Evolutionary conservation across 139 green algal genomes (phyloP).

Genomic region (Chlorella sp.): DNA sequence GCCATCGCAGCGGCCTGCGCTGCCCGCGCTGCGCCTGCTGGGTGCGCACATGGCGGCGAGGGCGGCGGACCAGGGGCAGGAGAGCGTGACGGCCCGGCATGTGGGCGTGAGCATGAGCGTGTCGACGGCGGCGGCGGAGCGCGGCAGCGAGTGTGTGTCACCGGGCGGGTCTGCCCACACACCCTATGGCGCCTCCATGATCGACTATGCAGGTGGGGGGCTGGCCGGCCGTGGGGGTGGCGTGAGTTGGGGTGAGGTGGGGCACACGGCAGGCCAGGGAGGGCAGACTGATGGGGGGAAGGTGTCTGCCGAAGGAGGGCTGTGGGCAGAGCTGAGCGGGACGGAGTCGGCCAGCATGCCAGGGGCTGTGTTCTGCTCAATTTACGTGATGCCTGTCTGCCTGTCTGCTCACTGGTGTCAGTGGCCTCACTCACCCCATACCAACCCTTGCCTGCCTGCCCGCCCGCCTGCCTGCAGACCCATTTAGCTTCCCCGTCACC

Average conservation of each 20-base stretch:
- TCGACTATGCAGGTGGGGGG: slow-evolving; percentile 24
- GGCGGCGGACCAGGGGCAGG: not conserved
- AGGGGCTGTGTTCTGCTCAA: too few species aligned
- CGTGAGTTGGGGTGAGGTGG: not conserved
- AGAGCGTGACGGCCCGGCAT: not conserved
- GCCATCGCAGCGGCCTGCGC: not conserved
- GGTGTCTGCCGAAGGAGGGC: too few species aligned
- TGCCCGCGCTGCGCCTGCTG: not conserved
- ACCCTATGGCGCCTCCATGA: slow-evolving; percentile 2
- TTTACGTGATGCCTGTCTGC: not conserved
- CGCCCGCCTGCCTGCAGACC: not conserved
- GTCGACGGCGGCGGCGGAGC: slow-evolving; percentile 14
- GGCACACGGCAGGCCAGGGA: too few species aligned
- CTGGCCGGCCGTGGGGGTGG: not conserved
- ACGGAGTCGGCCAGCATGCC: too few species aligned
- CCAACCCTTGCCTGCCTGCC: not conserved
- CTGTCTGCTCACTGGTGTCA: not conserved
- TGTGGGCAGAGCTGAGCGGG: too few species aligned
- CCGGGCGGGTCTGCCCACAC: slow-evolving; percentile 26
- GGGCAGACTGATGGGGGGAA: too few species aligned
- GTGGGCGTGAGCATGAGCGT: not conserved
- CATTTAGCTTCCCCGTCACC: slow-evolving; percentile 65
- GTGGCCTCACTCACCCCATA: not conserved
- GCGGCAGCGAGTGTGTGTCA: not conserved
- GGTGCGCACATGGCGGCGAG: not conserved